Conservation (phyloP, 208 protist genomes). For the Acanthamoeba polyphaga region DNA sequence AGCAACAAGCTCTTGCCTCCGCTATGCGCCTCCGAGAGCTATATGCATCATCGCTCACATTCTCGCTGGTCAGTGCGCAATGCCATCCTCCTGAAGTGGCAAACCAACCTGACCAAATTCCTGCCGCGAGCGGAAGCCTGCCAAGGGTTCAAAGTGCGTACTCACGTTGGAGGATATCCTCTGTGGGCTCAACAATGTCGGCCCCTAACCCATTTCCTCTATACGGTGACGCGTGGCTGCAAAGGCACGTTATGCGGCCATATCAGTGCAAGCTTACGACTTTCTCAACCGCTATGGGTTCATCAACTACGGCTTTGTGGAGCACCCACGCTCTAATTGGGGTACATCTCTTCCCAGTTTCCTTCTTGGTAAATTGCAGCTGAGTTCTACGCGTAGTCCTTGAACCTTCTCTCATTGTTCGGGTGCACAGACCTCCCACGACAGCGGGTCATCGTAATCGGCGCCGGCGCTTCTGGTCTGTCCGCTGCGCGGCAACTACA, state of each 20-base stretch:
- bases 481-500: constrained; percentile 63
- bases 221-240: not conserved
- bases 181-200: not conserved
- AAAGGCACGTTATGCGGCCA: not conserved
- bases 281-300: constrained; percentile 63
- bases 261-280: constrained; percentile 14
- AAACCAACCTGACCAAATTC: constrained; percentile 19
- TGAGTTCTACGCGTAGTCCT: not conserved
- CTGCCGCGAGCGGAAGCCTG: constrained; percentile 25
- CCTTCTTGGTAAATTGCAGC: too few relatives aligned
- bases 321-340: not conserved
- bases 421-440: not conserved
- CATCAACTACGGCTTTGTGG: constrained; percentile 48
- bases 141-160: not conserved
- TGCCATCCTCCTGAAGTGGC: constrained; percentile 55
- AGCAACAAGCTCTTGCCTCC: not conserved
- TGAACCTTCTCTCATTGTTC: not conserved
- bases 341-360: not conserved
- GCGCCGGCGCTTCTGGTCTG: constrained; percentile 77
- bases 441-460: constrained; percentile 72
- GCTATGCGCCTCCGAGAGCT: not conserved
- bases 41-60: not conserved
- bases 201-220: not conserved
- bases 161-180: not conserved
- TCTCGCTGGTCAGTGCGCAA: constrained; percentile 9